Evolutionary conservation across 1,139 yeast genomes (phyloP).

Genomic region (Pichia sp.): DNA sequence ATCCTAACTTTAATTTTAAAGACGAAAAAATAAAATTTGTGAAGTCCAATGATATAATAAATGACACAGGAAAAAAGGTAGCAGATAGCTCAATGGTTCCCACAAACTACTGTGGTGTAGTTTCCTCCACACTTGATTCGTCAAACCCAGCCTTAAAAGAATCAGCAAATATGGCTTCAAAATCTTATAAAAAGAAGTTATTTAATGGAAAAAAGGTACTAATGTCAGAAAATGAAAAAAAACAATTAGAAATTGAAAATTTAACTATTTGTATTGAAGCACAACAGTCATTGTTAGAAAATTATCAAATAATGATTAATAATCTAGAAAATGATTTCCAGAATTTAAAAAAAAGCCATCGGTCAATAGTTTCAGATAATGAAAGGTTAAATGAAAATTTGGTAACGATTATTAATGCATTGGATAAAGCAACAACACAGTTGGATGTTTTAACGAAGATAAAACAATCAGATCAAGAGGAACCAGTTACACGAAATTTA

Average conservation of each 20-base stretch:
- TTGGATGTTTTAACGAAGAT: background rate
- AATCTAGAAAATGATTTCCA: background rate
- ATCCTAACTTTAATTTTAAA: too few relatives aligned
- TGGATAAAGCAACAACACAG: background rate
- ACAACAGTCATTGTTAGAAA: background rate
- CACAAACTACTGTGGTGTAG: too few relatives aligned
- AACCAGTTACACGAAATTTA: too few relatives aligned
- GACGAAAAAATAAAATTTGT: too few relatives aligned
- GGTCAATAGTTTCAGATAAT: background rate
- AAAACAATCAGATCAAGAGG: background rate
- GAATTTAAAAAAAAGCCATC: background rate
- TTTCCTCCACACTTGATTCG: too few relatives aligned
- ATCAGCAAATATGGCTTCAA: too few relatives aligned
- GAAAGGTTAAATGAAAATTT: background rate
- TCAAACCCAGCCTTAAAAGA: too few relatives aligned
- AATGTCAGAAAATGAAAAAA: background rate
- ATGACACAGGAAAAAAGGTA: too few relatives aligned
- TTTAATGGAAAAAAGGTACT: background rate
- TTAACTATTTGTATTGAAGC: background rate
- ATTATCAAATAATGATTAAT: conserved; percentile 1
- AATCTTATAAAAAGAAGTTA: background rate
- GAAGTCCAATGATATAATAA: too few relatives aligned
- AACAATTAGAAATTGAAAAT: background rate
- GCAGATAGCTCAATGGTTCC: too few relatives aligned
- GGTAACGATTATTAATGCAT: background rate